Base-by-base conservation (phyloP, 208 protist species). In the Leishmania amazonensis region DNA sequence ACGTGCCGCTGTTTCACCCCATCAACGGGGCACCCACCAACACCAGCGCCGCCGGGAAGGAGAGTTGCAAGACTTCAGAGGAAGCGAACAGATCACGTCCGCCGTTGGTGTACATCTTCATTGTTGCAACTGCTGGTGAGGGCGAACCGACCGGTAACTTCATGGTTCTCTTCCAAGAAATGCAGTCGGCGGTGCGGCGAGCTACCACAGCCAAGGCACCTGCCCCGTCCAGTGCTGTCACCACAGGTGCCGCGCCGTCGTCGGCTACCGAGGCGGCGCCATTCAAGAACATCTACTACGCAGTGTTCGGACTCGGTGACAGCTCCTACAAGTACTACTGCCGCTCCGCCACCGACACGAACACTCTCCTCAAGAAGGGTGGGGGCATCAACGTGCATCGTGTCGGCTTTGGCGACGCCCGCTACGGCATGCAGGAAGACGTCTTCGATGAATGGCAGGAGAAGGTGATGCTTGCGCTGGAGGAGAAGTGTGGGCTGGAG, bases 261-360 rank as follows among this genome's bases (percentile, higher is more conserved):
- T 64, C 79, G 1, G 49, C 67, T 28, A 68, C 47, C 28, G 60
- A 60, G 21, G 72, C 71, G 62, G 71, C 81, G 31, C 87, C 90
- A 9, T 96, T 97, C 67, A 47, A 53, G 7, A 75, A 87, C 42
- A 67, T 98, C 7, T 73, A 83, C 73, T 98, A 92, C 84, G 88
- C 92, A n/a, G 92, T 99, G 1, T 99, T 99, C 83, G 96, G 90
- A 0, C 85, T 99, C 13, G 98, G 98, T 31, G 98, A 99, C 80
- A 97, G 85, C 45, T 98, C 98, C n/a, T 99, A 99, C 89, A 98
- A 99, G 84, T 95, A 99, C 85, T 99, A 96, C 84, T 96, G 98
- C 80, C 86, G 89, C 38, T 86, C 49, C 49, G 91, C 90, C 17
- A 81, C 86, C 24, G 78, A 86, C 68, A 83, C 91, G 11, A 89